Evolutionary conservation across 371 early-diverging fungal genomes (phyloP).

Genomic region (Mucor indicus): DNA sequence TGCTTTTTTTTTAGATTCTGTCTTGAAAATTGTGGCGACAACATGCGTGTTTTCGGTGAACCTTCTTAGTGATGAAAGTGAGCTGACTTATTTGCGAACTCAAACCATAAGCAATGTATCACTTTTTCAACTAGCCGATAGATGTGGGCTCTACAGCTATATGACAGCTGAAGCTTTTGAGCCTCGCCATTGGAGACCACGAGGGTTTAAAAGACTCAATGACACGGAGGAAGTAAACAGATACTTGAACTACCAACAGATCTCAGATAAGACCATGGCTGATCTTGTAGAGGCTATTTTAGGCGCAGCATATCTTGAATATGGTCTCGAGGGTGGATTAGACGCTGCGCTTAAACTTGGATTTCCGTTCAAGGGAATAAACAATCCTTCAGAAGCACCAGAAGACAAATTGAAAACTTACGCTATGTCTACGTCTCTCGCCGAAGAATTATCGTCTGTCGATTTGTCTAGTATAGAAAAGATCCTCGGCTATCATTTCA

Average conservation of each 20-base stretch:
- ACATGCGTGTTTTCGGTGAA: conserved; percentile 70
- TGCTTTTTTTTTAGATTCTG: conserved; percentile 57
- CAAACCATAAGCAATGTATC: conserved; percentile 71
- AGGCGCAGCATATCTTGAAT: conserved; percentile 70
- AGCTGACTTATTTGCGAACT: conserved; percentile 64
- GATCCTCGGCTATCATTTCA: conserved; percentile 73
- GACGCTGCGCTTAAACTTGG: conserved; percentile 45
- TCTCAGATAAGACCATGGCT: conserved; percentile 82
- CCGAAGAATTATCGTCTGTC: no score
- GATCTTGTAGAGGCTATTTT: conserved; percentile 87
- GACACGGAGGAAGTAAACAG: conserved; percentile 32
- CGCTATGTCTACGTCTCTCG: neutral
- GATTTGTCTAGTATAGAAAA: conserved; percentile 39
- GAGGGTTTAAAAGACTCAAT: conserved; percentile 27
- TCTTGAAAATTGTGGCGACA: conserved; percentile 80
- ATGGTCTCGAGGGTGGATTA: conserved; percentile 59
- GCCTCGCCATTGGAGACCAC: conserved; percentile 56
- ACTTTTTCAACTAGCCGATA: conserved; percentile 54
- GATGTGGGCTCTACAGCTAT: conserved; percentile 50
- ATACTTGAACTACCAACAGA: conserved; percentile 22
- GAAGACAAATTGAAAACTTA: no score
- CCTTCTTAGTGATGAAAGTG: conserved; percentile 75
- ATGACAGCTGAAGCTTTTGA: conserved; percentile 52
- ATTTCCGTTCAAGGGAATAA: conserved; percentile 50
- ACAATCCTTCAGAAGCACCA: neutral